Base-by-base conservation (phyloP, 2,329 filamentous ascomycete species). In the Fusarium sp. region DNA sequence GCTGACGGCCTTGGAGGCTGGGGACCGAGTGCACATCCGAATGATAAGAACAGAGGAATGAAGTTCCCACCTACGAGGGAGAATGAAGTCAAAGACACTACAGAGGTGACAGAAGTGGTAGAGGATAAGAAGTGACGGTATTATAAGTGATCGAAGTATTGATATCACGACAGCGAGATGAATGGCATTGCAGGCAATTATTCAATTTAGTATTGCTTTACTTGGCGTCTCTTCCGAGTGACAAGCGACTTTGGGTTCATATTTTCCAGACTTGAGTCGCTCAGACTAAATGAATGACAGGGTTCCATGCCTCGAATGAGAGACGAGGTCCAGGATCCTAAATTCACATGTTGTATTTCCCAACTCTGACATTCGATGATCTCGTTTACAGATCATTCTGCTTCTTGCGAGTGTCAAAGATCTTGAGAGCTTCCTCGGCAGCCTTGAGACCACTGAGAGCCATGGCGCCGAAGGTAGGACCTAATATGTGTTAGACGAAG, bases 381-480 rank as follows among this genome's bases (percentile, higher is more conserved):
- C 30, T n/a, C 20, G 15, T 24, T 56, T 83, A 90, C 81, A 89
- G 83, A n/a, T 87, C 88, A 78, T 95, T 95, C 87, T 96, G 89
- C 77, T 89, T 89, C 89, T 93, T 92, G 76, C 94, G 91, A 75
- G 90, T 83, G 41, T 96, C 93, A 76, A 94, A 95, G 64, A 97
- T 88, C 74, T 87, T 89, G 73, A 97, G 85, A 1, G 92, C 93
- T 83, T 95, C 94, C 85, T 97, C 94, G 15, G 95, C 95, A 78
- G 95, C 95, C 88, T 97, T 97, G 79, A 97, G 92, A 75, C 95
- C 95, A 64, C 89, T 92, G 42, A 97, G 87, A 26, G 89, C 93
- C 95, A 97, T 97, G 58, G 95, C 95, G 63, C 94, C 94, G 81
- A 96, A 96, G 3, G 93, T 95, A 42, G 93, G 93, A 6, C 89